phyloP scores from a whole-genome alignment of 176 grass and related monocot species.

The Avena atlantica region DNA sequence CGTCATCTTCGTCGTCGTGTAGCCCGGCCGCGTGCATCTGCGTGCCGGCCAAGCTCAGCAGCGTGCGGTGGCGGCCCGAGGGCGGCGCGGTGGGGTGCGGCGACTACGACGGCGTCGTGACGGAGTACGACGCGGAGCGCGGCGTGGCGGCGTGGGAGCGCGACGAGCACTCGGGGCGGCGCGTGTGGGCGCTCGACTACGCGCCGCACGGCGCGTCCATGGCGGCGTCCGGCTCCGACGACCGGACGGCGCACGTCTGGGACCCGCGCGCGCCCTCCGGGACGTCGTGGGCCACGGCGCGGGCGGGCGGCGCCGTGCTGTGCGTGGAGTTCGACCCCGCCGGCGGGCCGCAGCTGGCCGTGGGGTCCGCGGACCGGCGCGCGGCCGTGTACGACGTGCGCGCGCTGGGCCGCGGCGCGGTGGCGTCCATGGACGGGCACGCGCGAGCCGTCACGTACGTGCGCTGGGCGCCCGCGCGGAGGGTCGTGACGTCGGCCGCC shows the following conservation, averaged over 20 bases:
- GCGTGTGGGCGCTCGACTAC: conserved; percentile 92
- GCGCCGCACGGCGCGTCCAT: conserved; percentile 45
- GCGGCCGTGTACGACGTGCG: conserved; percentile 81
- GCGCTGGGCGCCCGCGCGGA: conserved; percentile 54
- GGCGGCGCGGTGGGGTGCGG: conserved; percentile 57
- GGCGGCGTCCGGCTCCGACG: conserved; percentile 81
- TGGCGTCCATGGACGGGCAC: conserved; percentile 67
- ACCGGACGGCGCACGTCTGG: conserved; percentile 80
- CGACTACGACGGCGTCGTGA: conserved; percentile 97
- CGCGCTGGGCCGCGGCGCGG: conserved; percentile 58
- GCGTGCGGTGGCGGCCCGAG: conserved; percentile 73
- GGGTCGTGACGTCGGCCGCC: conserved; percentile 75
- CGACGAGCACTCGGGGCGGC: conserved; percentile 82
- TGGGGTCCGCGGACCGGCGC: conserved; percentile 75
- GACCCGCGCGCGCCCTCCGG: conserved; percentile 53
- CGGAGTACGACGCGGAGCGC: conserved; percentile 84
- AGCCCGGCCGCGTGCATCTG: conserved; percentile 66
- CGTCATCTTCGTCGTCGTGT: not conserved
- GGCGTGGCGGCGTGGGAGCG: conserved; percentile 65
- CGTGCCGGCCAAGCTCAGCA: conserved; percentile 95
- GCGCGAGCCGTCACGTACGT: conserved; percentile 78
- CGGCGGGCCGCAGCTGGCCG: conserved; percentile 63
- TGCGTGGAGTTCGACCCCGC: conserved; percentile 84
- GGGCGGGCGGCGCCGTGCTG: conserved; percentile 49
- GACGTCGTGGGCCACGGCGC: conserved; percentile 50